Evolutionary conservation across 768 basidiomycete species (phyloP).

Genomic region (Royoungia palumana): DNA sequence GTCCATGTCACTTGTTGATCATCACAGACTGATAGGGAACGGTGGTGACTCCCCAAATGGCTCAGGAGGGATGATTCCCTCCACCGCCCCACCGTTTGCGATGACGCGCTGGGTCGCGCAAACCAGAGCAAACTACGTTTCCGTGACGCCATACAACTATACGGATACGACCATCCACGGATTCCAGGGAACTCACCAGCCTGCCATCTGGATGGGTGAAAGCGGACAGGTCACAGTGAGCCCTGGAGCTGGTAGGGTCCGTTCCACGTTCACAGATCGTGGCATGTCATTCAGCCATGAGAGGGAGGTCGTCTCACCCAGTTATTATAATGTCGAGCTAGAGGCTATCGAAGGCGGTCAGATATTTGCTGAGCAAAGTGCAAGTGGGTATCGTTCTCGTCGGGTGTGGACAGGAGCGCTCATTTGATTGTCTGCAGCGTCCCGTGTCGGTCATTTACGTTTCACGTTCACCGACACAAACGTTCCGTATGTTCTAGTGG

Average conservation of each 20-base stretch:
- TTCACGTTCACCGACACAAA: conserved; percentile 55
- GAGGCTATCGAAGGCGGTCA: conserved; percentile 49
- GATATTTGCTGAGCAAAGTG: conserved; percentile 56
- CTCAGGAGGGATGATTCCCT: conserved; percentile 77
- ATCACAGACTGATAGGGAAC: conserved; percentile 60
- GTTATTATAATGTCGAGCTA: conserved; percentile 57
- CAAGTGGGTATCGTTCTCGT: conserved; percentile 43
- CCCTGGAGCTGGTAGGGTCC: conserved; percentile 53
- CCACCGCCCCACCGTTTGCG: conserved; percentile 73
- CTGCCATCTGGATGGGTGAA: conserved; percentile 89
- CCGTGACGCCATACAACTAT: conserved; percentile 67
- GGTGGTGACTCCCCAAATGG: conserved; percentile 68
- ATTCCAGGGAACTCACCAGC: conserved; percentile 78
- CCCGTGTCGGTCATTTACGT: conserved; percentile 70
- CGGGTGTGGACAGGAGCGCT: not conserved
- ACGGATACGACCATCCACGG: conserved; percentile 62
- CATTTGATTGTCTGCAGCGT: conserved; percentile 42
- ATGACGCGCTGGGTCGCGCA: conserved; percentile 88
- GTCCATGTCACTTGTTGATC: not conserved
- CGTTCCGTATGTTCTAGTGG: conserved; percentile 59
- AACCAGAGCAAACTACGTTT: conserved; percentile 73
- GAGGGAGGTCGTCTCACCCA: conserved; percentile 50
- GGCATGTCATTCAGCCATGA: conserved; percentile 52
- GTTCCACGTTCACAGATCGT: conserved; percentile 54
- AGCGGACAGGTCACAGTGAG: conserved; percentile 60